Evolutionary conservation across 306 rosid genomes (phyloP), one percentile per base, ranked within the genome.

Genomic region (Acacia crassicarpa): DNA sequence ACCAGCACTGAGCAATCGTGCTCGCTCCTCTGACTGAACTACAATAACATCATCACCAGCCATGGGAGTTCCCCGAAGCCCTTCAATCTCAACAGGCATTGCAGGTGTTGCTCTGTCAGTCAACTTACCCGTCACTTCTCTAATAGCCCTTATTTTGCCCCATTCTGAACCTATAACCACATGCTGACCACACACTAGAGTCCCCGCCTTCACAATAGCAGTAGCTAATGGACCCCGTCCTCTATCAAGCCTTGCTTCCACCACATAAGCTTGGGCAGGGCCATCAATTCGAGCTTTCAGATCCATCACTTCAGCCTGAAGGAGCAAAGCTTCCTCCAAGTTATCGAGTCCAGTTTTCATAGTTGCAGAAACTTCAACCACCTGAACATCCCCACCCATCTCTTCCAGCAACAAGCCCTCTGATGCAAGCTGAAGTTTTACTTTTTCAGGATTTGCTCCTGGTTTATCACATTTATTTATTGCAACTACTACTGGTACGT

Each of bases 181-280:
- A 84, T 89, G 82, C 83, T 89, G 92, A 46, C 98, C 99, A 76
- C 91, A 87, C 72, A 79, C 84, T 83, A 93, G 85, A 78, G 99
- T 95, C 87, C 98, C 98, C 48, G 96, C 94, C 89, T 92, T 95
- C 77, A 95, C 98, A 85, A 95, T 95, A 77, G 97, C 94, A 33
- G 99, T 95, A 77, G 89, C 91, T 79, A 90, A 82, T 25, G 99
- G 99, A 81, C 98, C 99, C 77, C 92, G 91, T 76, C 98, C 99
- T 76, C 89, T 88, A 88, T 95, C 99, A 80, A 95, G 94, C 83
- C 99, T 88, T 83, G 98, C 99, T 89, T 92, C 99, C 81, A 95
- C 99, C 77, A 95, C 99, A 87, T 95, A 95, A 59, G 99, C 99
- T 88, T 95, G 99, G 77, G 98, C 98, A 76, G 98, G 90, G 68